Percentiles rank a stretch among this genome's conserved stretches.
Evolutionary conservation across 306 rosid genomes (phyloP).

Genomic region (Cicer pinnatifidum): DNA sequence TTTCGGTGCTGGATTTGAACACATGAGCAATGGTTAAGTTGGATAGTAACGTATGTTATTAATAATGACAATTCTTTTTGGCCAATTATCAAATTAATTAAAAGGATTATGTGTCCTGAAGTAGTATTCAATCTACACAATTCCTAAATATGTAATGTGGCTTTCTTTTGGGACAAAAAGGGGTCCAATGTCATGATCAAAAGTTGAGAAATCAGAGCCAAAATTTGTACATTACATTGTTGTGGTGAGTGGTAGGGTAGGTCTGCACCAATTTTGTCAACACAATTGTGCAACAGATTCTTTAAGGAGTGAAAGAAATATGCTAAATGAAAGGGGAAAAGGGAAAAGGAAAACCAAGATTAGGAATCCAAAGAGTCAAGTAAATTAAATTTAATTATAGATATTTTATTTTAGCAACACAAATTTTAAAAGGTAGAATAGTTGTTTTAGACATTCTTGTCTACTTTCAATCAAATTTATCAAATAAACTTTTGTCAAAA

Average conservation of each 20-base stretch:
- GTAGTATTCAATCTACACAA: neutral
- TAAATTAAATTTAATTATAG: too few species aligned
- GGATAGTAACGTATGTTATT: neutral
- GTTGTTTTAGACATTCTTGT: too few species aligned
- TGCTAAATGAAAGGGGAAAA: neutral
- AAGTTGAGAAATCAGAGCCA: constrained; percentile 42
- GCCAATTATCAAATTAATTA: neutral
- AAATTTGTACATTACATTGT: constrained; percentile 39
- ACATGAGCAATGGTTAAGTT: neutral
- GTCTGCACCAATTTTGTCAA: constrained; percentile 45
- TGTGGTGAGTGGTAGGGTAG: constrained; percentile 52
- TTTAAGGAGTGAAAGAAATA: constrained; percentile 8
- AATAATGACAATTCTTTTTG: neutral
- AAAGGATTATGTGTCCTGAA: constrained; percentile 6
- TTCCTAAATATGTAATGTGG: neutral
- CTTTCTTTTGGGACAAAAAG: neutral
- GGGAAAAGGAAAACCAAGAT: neutral
- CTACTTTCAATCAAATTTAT: too few species aligned
- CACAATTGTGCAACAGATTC: constrained; percentile 44
- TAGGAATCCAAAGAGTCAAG: constrained; percentile 40
- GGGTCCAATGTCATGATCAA: constrained; percentile 42
- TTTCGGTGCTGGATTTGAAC: neutral
- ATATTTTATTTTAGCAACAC: too few species aligned
- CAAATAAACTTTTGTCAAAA: too few species aligned
- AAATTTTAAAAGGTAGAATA: too few species aligned